Base-by-base conservation (phyloP, 148 eudicot genomes). In the Vaccinium macrocarpon region DNA sequence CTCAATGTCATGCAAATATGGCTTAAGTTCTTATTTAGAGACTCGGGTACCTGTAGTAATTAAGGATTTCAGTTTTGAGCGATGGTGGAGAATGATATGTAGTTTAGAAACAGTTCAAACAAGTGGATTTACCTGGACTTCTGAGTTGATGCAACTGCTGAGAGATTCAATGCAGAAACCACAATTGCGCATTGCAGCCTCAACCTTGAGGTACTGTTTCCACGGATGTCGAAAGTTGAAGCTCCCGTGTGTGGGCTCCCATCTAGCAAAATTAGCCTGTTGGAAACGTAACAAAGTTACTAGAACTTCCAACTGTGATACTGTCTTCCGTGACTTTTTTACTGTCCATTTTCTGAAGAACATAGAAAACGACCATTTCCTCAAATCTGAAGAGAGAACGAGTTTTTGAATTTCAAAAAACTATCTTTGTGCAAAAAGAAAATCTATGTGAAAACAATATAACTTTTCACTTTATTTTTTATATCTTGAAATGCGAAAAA, bases 191-290 rank as follows among this genome's bases (percentile, higher is more conserved):
- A 93, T 87, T 80, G 94, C 89, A 14, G 94, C 93, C 6, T 91
- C 93, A 42, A 94, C 85, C 87, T 91, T 87, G 14, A 90, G 92
- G 89, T 96, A 96, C 76, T 91, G 92, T 76, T 91, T 89, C 98
- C 98, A 94, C 84, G 98, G 98, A 87, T 96, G 93, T 46, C 90
- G 68, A 35, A 94, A 93, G 80, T 84, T 87, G 89, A 95, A 95
- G 56, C 79, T 38, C 21, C 98, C 95, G 62, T 96, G 98, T 10
- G 94, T 88, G 8, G 98, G 98, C 85, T 96, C 98, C 98, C 98
- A 96, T 86, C 92, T 87, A 8, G 98, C 98, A 78, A 92, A 89
- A 82, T 92, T 96, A 0, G 91, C 98, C 96, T 94, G 90, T 79
- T 78, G 57, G 79, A 82, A n/a, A 42, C n/a, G 55, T 49, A n/a